These are phyloP conservation scores for Cadophora sp. DNA, from an alignment of 2,329 filamentous ascomycete species.

Conservation along the genomic window DNA sequence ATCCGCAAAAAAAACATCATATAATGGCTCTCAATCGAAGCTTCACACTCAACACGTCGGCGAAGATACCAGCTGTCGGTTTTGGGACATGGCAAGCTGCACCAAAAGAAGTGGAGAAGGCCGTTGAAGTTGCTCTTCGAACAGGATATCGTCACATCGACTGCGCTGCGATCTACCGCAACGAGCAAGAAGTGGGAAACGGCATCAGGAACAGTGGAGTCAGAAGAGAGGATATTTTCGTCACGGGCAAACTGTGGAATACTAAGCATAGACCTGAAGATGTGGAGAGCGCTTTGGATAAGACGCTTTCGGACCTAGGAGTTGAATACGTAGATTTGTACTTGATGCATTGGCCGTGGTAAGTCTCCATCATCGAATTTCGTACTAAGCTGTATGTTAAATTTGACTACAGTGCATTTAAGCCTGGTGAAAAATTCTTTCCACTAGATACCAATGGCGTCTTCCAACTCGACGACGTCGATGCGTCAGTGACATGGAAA, in stretches of 20 bases:
- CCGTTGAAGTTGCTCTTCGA: slow-evolving; percentile 57
- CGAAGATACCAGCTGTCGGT: slow-evolving; percentile 48
- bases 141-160: slow-evolving; percentile 28
- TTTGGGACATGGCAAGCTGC: slow-evolving; percentile 54
- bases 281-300: slow-evolving; percentile 70
- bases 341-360: slow-evolving; percentile 65
- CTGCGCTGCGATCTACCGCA: slow-evolving; percentile 20
- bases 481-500: slow-evolving; percentile 38
- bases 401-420: slow-evolving; percentile 18
- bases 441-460: slow-evolving; percentile 25
- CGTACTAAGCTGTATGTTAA: neutral
- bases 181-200: slow-evolving; percentile 44
- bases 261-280: slow-evolving; percentile 23
- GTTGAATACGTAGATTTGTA: slow-evolving; percentile 79
- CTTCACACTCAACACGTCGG: slow-evolving; percentile 43
- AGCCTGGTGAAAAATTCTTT: slow-evolving; percentile 22
- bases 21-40: slow-evolving; percentile 4
- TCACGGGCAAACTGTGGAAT: slow-evolving; percentile 63
- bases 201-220: slow-evolving; percentile 48
- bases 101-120: slow-evolving; percentile 47
- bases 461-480: slow-evolving; percentile 23
- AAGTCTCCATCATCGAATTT: neutral
- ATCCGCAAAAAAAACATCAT: too few relatives aligned
- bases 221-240: slow-evolving; percentile 48
- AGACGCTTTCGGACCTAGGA: slow-evolving; percentile 73